A percentile compares a stretch with the other conserved stretches of the same genome.
phyloP scores from a whole-genome alignment of 1,284 basidiomycete genomes.

The Irpex sp. region DNA sequence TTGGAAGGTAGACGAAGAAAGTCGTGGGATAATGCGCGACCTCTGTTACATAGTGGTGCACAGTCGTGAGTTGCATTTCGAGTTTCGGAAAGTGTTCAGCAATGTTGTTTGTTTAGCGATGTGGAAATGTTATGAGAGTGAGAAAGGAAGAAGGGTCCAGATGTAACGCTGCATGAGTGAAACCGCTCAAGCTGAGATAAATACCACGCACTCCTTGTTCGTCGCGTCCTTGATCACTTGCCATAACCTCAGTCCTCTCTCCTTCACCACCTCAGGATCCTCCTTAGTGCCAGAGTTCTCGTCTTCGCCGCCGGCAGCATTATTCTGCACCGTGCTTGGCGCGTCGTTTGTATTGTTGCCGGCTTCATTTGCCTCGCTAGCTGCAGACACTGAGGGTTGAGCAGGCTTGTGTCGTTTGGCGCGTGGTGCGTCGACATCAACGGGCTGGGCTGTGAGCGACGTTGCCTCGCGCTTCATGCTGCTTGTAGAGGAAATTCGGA shows the following conservation, averaged over 20 bases:
- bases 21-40: slow-evolving; percentile 58
- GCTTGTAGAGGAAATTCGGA: not conserved
- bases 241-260: slow-evolving; percentile 64
- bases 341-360: slow-evolving; percentile 11
- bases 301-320: slow-evolving; percentile 17
- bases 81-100: slow-evolving; percentile 14
- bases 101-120: slow-evolving; percentile 11
- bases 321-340: slow-evolving; percentile 14
- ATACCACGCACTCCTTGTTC: slow-evolving; percentile 72
- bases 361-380: slow-evolving; percentile 20
- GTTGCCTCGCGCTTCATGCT: slow-evolving; percentile 54
- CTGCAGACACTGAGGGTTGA: slow-evolving; percentile 13
- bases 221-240: slow-evolving; percentile 71
- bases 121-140: slow-evolving; percentile 9
- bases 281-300: slow-evolving; percentile 17
- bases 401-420: slow-evolving; percentile 65
- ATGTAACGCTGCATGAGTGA: slow-evolving; percentile 19
- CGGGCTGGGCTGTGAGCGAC: slow-evolving; percentile 39
- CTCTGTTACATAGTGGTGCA: slow-evolving; percentile 34
- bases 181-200: slow-evolving; percentile 20
- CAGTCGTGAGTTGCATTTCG: not conserved
- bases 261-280: slow-evolving; percentile 41
- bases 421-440: slow-evolving; percentile 54
- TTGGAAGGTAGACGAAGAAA: slow-evolving; percentile 78
- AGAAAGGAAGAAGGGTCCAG: slow-evolving; percentile 28